Conservation (phyloP, 2,329 filamentous ascomycete species). For the Alternaria viburni region DNA sequence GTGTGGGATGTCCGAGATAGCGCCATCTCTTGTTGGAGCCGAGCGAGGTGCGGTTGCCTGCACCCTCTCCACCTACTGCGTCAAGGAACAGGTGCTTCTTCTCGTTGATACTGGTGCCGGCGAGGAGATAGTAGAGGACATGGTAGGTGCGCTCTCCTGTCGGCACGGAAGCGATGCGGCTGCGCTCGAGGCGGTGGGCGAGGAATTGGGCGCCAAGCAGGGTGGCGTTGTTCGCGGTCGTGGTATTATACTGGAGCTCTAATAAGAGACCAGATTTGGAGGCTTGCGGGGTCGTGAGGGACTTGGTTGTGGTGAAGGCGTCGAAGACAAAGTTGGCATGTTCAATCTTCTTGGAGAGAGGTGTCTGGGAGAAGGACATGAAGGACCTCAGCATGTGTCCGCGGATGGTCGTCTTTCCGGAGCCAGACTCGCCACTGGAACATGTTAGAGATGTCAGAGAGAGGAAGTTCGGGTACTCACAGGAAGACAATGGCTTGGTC, state of each 20-base stretch:
- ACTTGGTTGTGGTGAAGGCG: slow-evolving; percentile 95
- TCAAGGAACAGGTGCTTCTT: slow-evolving; percentile 81
- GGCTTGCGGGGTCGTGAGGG: slow-evolving; percentile 90
- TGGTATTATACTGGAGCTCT: slow-evolving; percentile 95
- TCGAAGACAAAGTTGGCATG: slow-evolving; percentile 96
- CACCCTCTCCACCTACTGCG: slow-evolving; percentile 54
- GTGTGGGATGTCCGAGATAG: slow-evolving; percentile 93
- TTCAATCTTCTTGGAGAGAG: slow-evolving; percentile 89
- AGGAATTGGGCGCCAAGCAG: slow-evolving; percentile 93
- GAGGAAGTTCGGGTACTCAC: slow-evolving; percentile 61
- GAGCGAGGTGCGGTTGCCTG: slow-evolving; percentile 61
- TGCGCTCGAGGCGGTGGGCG: slow-evolving; percentile 90
- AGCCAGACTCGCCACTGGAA: slow-evolving; percentile 86
- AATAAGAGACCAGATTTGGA: slow-evolving; percentile 96
- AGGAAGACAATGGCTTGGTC: slow-evolving; percentile 93
- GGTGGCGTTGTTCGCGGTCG: slow-evolving; percentile 80
- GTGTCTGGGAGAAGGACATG: slow-evolving; percentile 88
- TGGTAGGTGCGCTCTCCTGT: slow-evolving; percentile 98
- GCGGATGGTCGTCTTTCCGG: slow-evolving; percentile 93
- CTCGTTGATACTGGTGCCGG: slow-evolving; percentile 88
- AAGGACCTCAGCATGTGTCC: slow-evolving; percentile 86
- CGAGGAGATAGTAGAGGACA: slow-evolving; percentile 90
- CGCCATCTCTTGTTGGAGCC: slow-evolving; percentile 84
- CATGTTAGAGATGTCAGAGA: slow-evolving; percentile 8
- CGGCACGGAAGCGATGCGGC: slow-evolving; percentile 87